Evolutionary conservation across 371 early-diverging fungal species (phyloP).

Genomic region (Entomophthora muscae): DNA sequence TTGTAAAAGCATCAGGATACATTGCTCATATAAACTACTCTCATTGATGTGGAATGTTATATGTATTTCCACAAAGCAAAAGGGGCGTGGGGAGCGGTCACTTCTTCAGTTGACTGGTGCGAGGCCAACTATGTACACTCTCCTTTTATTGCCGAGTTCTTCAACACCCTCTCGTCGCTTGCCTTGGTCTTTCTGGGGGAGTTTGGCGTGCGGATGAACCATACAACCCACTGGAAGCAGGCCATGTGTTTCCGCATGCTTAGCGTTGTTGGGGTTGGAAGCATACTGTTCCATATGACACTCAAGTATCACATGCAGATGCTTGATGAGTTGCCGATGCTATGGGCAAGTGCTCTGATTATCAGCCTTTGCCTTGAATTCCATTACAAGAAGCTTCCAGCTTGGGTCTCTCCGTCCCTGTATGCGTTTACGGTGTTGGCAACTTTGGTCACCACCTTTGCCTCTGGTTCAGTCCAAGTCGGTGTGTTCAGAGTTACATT

Average conservation of each 20-base stretch:
- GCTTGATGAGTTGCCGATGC: constrained; percentile 46
- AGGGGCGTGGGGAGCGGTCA: constrained; percentile 18
- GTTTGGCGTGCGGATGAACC: constrained; percentile 17
- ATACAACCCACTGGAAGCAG: constrained; percentile 4
- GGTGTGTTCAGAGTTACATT: neutral
- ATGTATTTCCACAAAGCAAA: no score
- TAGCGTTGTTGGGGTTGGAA: constrained; percentile 46
- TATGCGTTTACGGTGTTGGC: neutral
- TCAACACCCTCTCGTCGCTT: constrained; percentile 40
- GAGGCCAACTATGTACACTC: constrained; percentile 36
- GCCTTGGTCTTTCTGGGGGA: constrained; percentile 37
- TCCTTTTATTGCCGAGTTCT: constrained; percentile 42
- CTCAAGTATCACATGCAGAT: constrained; percentile 56
- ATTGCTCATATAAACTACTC: no score
- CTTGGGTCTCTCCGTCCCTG: neutral
- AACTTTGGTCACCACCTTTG: neutral
- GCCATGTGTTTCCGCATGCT: constrained; percentile 13
- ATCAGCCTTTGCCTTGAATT: neutral
- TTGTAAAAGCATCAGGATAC: no score
- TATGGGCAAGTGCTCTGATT: constrained; percentile 1
- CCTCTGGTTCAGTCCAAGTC: neutral
- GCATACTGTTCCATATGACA: constrained; percentile 63
- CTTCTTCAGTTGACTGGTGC: constrained; percentile 31
- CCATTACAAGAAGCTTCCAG: neutral
- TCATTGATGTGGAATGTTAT: no score